Evolutionary conservation across 2,329 filamentous ascomycete species (phyloP).

Genomic region (Hirsutella rhossiliensis): DNA sequence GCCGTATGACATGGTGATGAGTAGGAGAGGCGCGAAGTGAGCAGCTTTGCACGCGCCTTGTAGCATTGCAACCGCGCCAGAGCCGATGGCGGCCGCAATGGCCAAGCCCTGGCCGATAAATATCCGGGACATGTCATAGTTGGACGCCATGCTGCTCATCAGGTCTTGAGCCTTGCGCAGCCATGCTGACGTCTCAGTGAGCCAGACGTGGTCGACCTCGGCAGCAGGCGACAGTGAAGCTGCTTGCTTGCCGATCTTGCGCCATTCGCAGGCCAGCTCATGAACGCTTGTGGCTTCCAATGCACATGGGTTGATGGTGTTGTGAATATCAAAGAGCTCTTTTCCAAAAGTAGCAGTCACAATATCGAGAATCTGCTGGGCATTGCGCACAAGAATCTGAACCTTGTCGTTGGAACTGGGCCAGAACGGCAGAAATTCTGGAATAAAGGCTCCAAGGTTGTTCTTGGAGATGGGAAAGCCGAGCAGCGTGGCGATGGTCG

Average conservation of each 20-base stretch:
- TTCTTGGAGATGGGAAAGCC: slow-evolving; percentile 84
- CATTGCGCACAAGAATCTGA: slow-evolving; percentile 65
- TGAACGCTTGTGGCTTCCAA: slow-evolving; percentile 30
- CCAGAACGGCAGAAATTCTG: slow-evolving; percentile 72
- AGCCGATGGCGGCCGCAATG: slow-evolving; percentile 15
- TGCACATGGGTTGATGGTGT: slow-evolving; percentile 24
- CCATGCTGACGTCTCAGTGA: slow-evolving; percentile 43
- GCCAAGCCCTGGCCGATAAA: slow-evolving; percentile 29
- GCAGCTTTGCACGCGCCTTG: slow-evolving; percentile 5
- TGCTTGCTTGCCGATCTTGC: slow-evolving; percentile 15
- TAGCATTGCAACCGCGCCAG: slow-evolving; percentile 4
- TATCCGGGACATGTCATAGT: slow-evolving; percentile 66
- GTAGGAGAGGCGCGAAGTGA: slow-evolving; percentile 28
- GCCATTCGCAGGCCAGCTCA: slow-evolving; percentile 60
- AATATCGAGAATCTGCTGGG: slow-evolving; percentile 66
- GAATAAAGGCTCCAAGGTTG: slow-evolving; percentile 77
- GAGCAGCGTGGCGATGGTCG: slow-evolving; percentile 75
- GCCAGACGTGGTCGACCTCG: slow-evolving; percentile 25
- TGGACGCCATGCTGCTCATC: slow-evolving; percentile 84
- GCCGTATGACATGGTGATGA: slow-evolving; percentile 53
- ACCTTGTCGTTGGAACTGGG: slow-evolving; percentile 35
- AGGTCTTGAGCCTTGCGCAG: slow-evolving; percentile 60
- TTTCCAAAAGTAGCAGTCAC: slow-evolving; percentile 58
- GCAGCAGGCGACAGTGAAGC: slow-evolving; percentile 8
- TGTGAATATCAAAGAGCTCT: slow-evolving; percentile 26